Evolutionary conservation across 805 yeast species (phyloP), one percentile per base, ranked within the genome.

Genomic region (Maudiozyma pseudohumilis): DNA sequence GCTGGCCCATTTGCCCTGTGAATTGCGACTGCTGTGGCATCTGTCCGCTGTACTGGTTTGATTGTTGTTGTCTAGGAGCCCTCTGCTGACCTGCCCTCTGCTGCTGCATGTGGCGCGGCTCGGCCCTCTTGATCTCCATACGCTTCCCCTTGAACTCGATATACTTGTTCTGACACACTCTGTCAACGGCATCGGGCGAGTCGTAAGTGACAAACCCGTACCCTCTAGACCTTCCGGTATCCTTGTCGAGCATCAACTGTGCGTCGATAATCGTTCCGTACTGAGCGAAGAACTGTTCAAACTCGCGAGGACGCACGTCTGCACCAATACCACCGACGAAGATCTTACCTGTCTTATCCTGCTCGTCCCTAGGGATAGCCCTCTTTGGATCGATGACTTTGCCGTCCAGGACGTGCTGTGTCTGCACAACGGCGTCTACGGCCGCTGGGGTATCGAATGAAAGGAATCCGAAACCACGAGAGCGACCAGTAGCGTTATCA

Each of bases 281-380:
- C 61, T 80, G 80, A 39, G 83, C 74, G 55, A 89, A 89, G 60
- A 83, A 87, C 35, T 74, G 78, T 58, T 80, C 80, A 61, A 89
- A 92, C 47, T 88, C 96, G 46, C 74, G 74, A 50, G 94, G 96
- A 45, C 87, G 86, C 36, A 88, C 95, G 55, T 85, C 89, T 16
- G 94, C 84, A 38, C 94, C 88, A 43, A 89, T 82, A 48, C 98
- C 98, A 47, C 98, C 98, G 29, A 89, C 96, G 55, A 89, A 89
- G 48, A 89, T 88, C 65, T 89, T 89, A 49, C 96, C 95, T 13
- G 95, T 86, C 58, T 83, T 84, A 57, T 88, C 96, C 62, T 89
- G 98, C 60, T 89, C 96, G 57, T 89, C 96, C 59, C 85, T 81
- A 25, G 97, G 96, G 52, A 89, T 89, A 19, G 98, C 96, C 53